phyloP scores from a whole-genome alignment of 768 basidiomycete species.

The Lyophyllum semitale region DNA sequence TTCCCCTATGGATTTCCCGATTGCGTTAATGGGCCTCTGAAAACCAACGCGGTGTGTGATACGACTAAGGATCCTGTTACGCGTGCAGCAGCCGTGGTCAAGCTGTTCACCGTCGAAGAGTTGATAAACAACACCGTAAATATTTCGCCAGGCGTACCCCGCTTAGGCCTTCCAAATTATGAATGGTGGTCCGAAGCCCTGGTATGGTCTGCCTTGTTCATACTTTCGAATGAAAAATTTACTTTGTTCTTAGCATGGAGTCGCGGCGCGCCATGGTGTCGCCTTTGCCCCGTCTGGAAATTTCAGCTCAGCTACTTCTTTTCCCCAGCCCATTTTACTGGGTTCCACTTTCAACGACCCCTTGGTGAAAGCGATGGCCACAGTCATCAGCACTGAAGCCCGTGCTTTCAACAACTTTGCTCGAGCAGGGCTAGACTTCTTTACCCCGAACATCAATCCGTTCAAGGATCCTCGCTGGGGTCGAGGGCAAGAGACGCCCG shows the following conservation, averaged over 20 bases:
- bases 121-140: conserved; percentile 54
- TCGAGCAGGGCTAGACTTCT: conserved; percentile 55
- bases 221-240: no score
- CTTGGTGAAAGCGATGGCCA: conserved; percentile 49
- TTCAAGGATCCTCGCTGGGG: conserved; percentile 70
- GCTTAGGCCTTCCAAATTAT: conserved; percentile 57
- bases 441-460: conserved; percentile 58
- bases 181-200: conserved; percentile 65
- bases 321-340: conserved; percentile 57
- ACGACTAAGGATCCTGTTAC: conserved; percentile 41
- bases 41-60: conserved; percentile 49
- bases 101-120: conserved; percentile 51
- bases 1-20: conserved; percentile 46
- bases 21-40: conserved; percentile 47
- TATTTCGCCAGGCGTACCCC: conserved; percentile 49
- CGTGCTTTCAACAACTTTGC: conserved; percentile 59
- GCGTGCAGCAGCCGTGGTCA: conserved; percentile 51
- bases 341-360: conserved; percentile 57
- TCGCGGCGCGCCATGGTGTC: conserved; percentile 54
- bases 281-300: conserved; percentile 48
- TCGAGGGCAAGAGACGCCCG: conserved; percentile 62
- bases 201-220: conserved; percentile 30
- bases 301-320: conserved; percentile 60
- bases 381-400: conserved; percentile 56
- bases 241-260: conserved; percentile 62